Evolutionary conservation across 1,284 basidiomycete species (phyloP), one percentile per base, ranked within the genome.

Genomic region (Crocinoboletus sp.): DNA sequence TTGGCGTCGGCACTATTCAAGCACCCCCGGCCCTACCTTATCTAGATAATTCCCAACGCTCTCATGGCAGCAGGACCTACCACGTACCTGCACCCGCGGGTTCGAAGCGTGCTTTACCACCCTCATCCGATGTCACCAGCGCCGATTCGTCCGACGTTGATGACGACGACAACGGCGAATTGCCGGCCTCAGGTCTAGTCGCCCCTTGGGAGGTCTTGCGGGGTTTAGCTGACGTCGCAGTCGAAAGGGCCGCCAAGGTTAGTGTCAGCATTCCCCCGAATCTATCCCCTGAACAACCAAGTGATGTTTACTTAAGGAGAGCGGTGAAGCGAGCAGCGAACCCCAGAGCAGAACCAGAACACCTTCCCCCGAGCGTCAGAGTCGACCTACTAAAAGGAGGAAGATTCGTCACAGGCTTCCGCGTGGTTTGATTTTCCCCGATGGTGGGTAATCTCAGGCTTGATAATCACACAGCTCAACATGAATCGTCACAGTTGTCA

Each of bases 201-300:
- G 88, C 88, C 6, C 87, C 87, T 35, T 87, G 85, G 81, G 85
- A 89, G 66, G 88, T 89, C 30, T 69, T 90, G 41, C 73, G 85
- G 51, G 84, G 85, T 38, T 65, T 90, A 45, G 87, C 87, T 23
- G 84, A 89, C 67, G 84, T 88, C 31, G 86, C 86, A 23, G 80
- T 81, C 45, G 78, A 87, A 60, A 74, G 82, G 45, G 85, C 84
- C 51, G 80, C 80, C 40, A 84, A 84, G 73, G 86, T 83, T 58
- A 48, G 69, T 59, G 48, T n/a, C 16, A 0, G 0, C 28, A 44
- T 33, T 4, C 6, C 20, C 19, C n/a, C 8, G 1, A 20, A 16
- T 22, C 7, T 15, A 13, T 37, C 32, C 38, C 35, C 35, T 20
- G 8, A 38, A 35, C 48, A 40, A 11, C 9, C 22, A 4, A 10